Conservation (phyloP, 495 filamentous ascomycete genomes). For the Podospora bellae-mahoneyi region DNA sequence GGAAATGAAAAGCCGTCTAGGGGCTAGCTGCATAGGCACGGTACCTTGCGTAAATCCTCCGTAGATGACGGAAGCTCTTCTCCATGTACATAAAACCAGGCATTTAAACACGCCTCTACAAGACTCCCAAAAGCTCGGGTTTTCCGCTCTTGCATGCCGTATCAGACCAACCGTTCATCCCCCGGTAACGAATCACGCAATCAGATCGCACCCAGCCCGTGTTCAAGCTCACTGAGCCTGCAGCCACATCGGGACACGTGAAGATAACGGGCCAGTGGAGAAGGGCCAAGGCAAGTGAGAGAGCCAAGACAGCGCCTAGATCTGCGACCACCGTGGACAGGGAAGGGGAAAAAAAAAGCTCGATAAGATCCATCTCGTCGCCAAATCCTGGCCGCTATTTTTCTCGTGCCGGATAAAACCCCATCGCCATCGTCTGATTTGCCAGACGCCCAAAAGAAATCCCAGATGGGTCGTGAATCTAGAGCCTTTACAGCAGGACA, state of each 20-base stretch:
- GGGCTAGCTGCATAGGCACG: constrained; percentile 1
- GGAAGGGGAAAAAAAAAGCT: constrained; percentile 7
- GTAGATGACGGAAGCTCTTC: neutral
- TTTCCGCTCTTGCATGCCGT: neutral
- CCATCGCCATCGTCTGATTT: constrained; percentile 4
- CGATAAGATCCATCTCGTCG: constrained; percentile 6
- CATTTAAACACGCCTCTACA: neutral
- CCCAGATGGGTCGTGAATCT: neutral
- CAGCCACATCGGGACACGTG: constrained; percentile 12
- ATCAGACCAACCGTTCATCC: constrained; percentile 2
- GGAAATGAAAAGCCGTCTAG: neutral
- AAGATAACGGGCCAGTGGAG: constrained; percentile 9
- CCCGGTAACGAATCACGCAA: constrained; percentile 8
- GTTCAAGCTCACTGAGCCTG: neutral
- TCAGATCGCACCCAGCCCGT: constrained; percentile 4
- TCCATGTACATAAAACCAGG: neutral
- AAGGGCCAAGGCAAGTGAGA: neutral
- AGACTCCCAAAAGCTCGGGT: neutral
- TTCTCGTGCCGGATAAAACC: neutral
- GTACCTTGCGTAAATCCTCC: neutral
- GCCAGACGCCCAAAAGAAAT: neutral
- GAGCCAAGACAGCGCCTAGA: neutral
- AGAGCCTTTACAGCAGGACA: neutral
- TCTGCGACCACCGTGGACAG: constrained; percentile 10
- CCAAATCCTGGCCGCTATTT: neutral